A percentile compares a stretch with the other conserved stretches of the same genome.
Evolutionary conservation across 2,329 filamentous ascomycete species (phyloP).

Genomic region (Stachybotrys echinatus): DNA sequence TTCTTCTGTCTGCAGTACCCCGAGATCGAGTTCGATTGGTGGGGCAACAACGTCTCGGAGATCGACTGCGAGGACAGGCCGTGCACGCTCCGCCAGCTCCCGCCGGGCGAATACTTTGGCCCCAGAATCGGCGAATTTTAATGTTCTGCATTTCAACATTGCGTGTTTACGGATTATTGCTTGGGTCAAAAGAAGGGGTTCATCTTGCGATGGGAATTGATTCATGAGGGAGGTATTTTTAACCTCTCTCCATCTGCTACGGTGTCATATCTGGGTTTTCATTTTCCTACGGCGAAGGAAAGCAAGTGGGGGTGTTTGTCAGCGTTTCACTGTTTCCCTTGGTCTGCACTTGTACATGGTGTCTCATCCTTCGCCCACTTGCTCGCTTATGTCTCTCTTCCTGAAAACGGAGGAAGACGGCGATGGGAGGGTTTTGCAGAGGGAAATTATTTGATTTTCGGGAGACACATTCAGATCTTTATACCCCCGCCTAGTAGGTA

Average conservation of each 20-base stretch:
- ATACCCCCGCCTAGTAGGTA: background rate
- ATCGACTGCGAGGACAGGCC: conserved; percentile 36
- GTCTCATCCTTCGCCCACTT: no score
- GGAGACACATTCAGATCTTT: background rate
- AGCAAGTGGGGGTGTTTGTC: background rate
- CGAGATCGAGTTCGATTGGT: conserved; percentile 39
- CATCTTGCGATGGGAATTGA: background rate
- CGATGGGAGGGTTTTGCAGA: no score
- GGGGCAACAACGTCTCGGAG: conserved; percentile 39
- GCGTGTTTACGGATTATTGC: background rate
- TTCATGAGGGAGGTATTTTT: background rate
- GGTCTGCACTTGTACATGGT: no score
- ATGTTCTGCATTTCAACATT: conserved; percentile 4
- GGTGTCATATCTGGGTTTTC: background rate
- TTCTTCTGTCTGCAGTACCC: conserved; percentile 46
- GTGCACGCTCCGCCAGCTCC: conserved; percentile 30
- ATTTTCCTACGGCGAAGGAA: no score
- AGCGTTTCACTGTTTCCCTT: background rate
- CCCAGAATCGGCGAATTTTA: conserved; percentile 32
- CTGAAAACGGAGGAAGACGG: no score
- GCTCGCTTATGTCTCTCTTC: no score
- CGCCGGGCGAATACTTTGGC: conserved; percentile 31
- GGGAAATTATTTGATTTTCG: background rate
- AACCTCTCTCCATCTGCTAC: background rate
- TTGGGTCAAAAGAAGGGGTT: background rate